phyloP scores from a whole-genome alignment of 164 flowering plant species.

The Buxus sempervirens region DNA sequence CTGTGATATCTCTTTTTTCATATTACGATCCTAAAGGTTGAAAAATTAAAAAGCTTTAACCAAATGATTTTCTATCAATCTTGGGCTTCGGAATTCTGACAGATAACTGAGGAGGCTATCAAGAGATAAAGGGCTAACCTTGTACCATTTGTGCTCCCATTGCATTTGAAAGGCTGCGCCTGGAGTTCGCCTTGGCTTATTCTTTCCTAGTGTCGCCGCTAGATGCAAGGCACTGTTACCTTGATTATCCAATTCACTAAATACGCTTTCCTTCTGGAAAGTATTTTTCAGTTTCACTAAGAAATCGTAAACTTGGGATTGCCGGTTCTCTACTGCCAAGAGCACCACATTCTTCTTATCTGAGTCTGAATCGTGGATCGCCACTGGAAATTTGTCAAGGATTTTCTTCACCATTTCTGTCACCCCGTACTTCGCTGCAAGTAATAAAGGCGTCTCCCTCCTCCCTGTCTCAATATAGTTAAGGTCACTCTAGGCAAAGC shows the following conservation, averaged over 20 bases:
- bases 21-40: too few species aligned
- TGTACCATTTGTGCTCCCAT: slow-evolving; percentile 37
- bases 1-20: too few species aligned
- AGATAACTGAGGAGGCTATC: neutral
- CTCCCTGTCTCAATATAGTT: neutral
- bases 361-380: slow-evolving; percentile 13
- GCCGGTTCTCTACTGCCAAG: slow-evolving; percentile 21
- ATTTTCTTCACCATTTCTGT: slow-evolving; percentile 18
- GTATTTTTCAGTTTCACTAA: slow-evolving; percentile 14
- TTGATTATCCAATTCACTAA: slow-evolving; percentile 22
- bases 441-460: slow-evolving; percentile 10
- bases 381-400: slow-evolving; percentile 16
- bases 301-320: neutral
- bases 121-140: slow-evolving; percentile 16
- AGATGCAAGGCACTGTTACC: slow-evolving; percentile 34
- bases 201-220: slow-evolving; percentile 21
- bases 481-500: neutral
- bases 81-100: too few species aligned
- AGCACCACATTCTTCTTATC: slow-evolving; percentile 14
- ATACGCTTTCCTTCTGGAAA: slow-evolving; percentile 9
- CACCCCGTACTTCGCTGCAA: slow-evolving; percentile 20
- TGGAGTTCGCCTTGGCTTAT: slow-evolving; percentile 32
- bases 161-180: slow-evolving; percentile 36
- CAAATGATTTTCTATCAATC: too few species aligned
- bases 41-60: too few species aligned